Percentiles rank a stretch among this genome's conserved stretches.
Evolutionary conservation across 805 yeast species (phyloP).

Genomic region (Candida tallmaniae): DNA sequence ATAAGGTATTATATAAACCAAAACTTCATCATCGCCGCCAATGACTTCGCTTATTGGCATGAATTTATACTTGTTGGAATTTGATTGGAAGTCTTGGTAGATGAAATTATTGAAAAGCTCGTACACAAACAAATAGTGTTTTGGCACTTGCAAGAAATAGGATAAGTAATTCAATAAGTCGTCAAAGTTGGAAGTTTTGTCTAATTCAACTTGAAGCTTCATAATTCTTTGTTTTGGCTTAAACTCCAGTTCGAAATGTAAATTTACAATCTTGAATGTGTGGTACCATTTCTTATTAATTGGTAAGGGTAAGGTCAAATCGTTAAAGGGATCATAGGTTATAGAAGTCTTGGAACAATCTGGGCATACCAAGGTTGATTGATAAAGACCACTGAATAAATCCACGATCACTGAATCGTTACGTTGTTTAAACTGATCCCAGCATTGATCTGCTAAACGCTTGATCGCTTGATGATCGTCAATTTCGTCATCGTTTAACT

Average conservation of each 20-base stretch:
- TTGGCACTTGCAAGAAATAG: slow-evolving; percentile 33
- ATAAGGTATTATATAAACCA: slow-evolving; percentile 55
- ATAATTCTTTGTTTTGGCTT: slow-evolving; percentile 14
- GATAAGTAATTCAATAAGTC: slow-evolving; percentile 63
- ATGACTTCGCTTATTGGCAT: slow-evolving; percentile 68
- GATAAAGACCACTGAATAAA: slow-evolving; percentile 84
- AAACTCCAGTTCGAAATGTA: slow-evolving; percentile 15
- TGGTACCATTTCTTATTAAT: slow-evolving; percentile 68
- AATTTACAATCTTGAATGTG: slow-evolving; percentile 59
- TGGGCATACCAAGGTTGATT: slow-evolving; percentile 88
- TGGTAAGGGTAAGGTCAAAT: slow-evolving; percentile 86
- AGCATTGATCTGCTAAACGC: slow-evolving; percentile 67
- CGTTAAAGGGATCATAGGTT: slow-evolving; percentile 93
- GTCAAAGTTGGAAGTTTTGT: slow-evolving; percentile 56
- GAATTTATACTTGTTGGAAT: slow-evolving; percentile 50
- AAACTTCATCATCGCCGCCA: slow-evolving; percentile 54
- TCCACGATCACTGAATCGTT: slow-evolving; percentile 85
- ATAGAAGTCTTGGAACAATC: slow-evolving; percentile 72
- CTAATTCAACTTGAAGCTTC: slow-evolving; percentile 66
- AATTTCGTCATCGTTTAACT: slow-evolving; percentile 58
- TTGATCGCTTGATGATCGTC: slow-evolving; percentile 48
- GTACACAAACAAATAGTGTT: slow-evolving; percentile 25
- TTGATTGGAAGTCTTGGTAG: slow-evolving; percentile 61
- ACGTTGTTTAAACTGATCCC: slow-evolving; percentile 74
- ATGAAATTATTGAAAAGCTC: slow-evolving; percentile 60